Percentiles rank a stretch among this genome's conserved stretches.
phyloP scores from a whole-genome alignment of 2,329 filamentous ascomycete genomes.

The Aspergillus sp. region DNA sequence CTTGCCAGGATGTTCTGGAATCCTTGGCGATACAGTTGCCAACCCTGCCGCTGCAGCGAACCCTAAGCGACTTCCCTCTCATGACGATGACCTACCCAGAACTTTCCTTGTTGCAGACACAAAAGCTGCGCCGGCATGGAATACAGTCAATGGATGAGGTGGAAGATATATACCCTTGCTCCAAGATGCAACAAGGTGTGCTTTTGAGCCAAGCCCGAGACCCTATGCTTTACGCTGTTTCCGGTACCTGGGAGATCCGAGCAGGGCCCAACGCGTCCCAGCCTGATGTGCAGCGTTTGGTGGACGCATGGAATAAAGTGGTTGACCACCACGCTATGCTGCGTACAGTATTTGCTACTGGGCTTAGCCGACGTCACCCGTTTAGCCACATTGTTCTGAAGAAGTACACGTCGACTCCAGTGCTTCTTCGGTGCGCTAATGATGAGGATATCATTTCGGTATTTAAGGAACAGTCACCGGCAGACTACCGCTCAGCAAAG shows the following conservation, averaged over 20 bases:
- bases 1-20: slow-evolving; percentile 36
- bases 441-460: slow-evolving; percentile 29
- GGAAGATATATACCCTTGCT: slow-evolving; percentile 45
- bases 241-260: slow-evolving; percentile 36
- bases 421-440: slow-evolving; percentile 29
- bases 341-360: slow-evolving; percentile 39
- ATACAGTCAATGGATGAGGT: slow-evolving; percentile 34
- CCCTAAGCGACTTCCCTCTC: slow-evolving; percentile 47
- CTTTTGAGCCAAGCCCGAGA: slow-evolving; percentile 35
- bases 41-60: slow-evolving; percentile 27
- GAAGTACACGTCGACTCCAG: slow-evolving; percentile 27
- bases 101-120: slow-evolving; percentile 37
- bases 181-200: slow-evolving; percentile 39
- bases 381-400: slow-evolving; percentile 39
- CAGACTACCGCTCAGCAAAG: slow-evolving; percentile 25
- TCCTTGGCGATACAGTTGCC: slow-evolving; percentile 28
- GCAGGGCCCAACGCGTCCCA: slow-evolving; percentile 9
- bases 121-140: slow-evolving; percentile 39
- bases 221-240: slow-evolving; percentile 37
- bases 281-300: slow-evolving; percentile 28
- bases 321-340: slow-evolving; percentile 35
- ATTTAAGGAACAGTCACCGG: slow-evolving; percentile 29
- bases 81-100: slow-evolving; percentile 45
- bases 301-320: slow-evolving; percentile 32
- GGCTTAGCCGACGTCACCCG: slow-evolving; percentile 27